A percentile compares a stretch with the other conserved stretches of the same genome.
phyloP scores from a whole-genome alignment of 2,329 filamentous ascomycete species.

The Aspergillus sp. region DNA sequence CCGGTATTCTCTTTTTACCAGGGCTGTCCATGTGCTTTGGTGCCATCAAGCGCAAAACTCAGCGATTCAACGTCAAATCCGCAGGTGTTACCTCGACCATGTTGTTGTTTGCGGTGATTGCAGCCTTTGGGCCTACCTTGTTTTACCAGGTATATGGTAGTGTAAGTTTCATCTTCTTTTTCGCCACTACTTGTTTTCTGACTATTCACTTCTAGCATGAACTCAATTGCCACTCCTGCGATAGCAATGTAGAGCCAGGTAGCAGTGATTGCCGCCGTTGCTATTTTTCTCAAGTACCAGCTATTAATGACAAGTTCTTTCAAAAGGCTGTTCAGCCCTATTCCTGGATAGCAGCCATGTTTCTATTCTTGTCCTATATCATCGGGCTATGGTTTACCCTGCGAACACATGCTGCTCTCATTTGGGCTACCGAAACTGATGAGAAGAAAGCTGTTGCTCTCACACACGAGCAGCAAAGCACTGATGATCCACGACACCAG shows the following conservation, averaged over 20 bases:
- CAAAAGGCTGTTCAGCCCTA: conserved; percentile 89
- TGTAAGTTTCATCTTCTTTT: conserved; percentile 50
- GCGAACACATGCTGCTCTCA: conserved; percentile 92
- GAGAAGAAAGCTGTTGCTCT: conserved; percentile 66
- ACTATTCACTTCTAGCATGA: conserved; percentile 68
- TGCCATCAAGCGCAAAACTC: conserved; percentile 95
- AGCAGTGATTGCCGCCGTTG: conserved; percentile 81
- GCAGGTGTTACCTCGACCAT: conserved; percentile 97
- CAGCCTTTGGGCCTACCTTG: conserved; percentile 90
- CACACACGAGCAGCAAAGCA: conserved; percentile 35
- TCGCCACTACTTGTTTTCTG: conserved; percentile 10
- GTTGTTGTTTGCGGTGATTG: conserved; percentile 94
- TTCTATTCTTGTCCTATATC: conserved; percentile 89
- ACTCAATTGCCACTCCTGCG: conserved; percentile 75
- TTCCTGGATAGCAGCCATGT: conserved; percentile 81
- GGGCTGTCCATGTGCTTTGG: conserved; percentile 99
- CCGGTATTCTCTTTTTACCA: conserved; percentile 90
- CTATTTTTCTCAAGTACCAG: conserved; percentile 87
- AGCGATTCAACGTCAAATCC: conserved; percentile 95
- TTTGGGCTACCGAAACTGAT: conserved; percentile 86
- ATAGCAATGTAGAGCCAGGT: conserved; percentile 54
- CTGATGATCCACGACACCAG: conserved; percentile 41
- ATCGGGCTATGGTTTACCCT: conserved; percentile 96
- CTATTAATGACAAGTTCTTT: conserved; percentile 86
- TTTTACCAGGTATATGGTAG: conserved; percentile 99